phyloP scores from a whole-genome alignment of 73 alveolate genomes.

The Paramecium caudatum region DNA sequence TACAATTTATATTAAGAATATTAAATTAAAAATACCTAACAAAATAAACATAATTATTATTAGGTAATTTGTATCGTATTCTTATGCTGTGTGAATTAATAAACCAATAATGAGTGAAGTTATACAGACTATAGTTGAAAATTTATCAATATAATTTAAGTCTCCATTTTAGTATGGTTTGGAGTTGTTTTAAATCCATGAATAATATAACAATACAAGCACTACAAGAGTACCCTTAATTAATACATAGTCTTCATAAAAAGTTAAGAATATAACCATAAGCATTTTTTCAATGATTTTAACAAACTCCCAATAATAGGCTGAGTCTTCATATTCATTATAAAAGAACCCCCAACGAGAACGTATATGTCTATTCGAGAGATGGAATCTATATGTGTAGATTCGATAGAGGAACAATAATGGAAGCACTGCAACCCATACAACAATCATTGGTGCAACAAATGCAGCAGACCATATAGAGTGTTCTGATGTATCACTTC shows the following conservation, averaged over 20 bases:
- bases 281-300: slow-evolving; percentile 29
- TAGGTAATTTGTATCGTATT: background rate
- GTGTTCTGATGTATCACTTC: slow-evolving; percentile 24
- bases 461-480: slow-evolving; percentile 31
- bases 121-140: slow-evolving; percentile 2
- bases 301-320: slow-evolving; percentile 63
- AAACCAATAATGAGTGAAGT: background rate
- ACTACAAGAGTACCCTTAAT: slow-evolving; percentile 20
- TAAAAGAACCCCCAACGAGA: slow-evolving; percentile 39
- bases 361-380: slow-evolving; percentile 31
- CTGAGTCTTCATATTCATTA: slow-evolving; percentile 7
- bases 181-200: slow-evolving; percentile 7
- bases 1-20: background rate
- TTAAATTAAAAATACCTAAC: background rate
- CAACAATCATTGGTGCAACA: slow-evolving; percentile 35
- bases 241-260: slow-evolving; percentile 6
- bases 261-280: slow-evolving; percentile 31
- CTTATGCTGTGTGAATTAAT: background rate
- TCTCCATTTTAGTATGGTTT: slow-evolving; percentile 18
- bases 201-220: background rate
- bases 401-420: background rate
- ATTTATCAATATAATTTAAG: slow-evolving; percentile 15
- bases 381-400: slow-evolving; percentile 21
- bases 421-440: slow-evolving; percentile 37
- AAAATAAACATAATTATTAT: background rate